Evolutionary conservation across 805 yeast genomes (phyloP), one percentile per base, ranked within the genome.

Genomic region (Suhomyces faveliae): DNA sequence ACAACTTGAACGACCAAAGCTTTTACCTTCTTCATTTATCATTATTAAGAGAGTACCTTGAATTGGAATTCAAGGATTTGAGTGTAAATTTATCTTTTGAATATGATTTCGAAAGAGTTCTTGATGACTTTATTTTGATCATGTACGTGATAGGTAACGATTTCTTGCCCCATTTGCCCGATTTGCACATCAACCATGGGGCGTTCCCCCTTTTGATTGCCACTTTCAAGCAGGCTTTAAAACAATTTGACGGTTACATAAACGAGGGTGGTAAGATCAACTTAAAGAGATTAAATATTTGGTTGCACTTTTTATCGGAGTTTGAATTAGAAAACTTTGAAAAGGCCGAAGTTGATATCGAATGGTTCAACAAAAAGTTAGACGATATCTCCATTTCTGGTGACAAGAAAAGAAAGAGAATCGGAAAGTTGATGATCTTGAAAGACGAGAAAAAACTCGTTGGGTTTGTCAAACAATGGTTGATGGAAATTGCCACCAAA

Each of bases 111-210:
- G 99, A 94, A 67, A 78, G 91, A 53, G 77, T 90, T 21, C 69
- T 94, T 54, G 99, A 94, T 68, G 99, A 94, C 66, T 89, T 92
- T 56, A 88, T 94, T 53, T 74, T 94, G 51, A 85, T 92, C 58
- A 81, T 89, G 85, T 91, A 89, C 62, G 96, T 94, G 51, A 89
- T 94, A 58, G 99, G 99, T 59, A 94, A 94, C 63, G 99, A 94
- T 77, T 94, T 94, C 83, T 78, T 94, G 61, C 99, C 99, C 21
- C 89, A 94, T 63, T 78, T 95, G 57, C 99, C 99, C 0, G 96
- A 91, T 66, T 76, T 94, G 57, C 91, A 89, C 64, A 78, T 94
- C 55, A 91, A 90, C 63, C 94, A 91, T 58, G 98, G 97, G 57
- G 99, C 98, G 0, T 87, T 94, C 72, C 96, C 98, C n/a, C 78